Conservation (phyloP, 2,329 filamentous ascomycete genomes). For the Clonostachys byssicola region DNA sequence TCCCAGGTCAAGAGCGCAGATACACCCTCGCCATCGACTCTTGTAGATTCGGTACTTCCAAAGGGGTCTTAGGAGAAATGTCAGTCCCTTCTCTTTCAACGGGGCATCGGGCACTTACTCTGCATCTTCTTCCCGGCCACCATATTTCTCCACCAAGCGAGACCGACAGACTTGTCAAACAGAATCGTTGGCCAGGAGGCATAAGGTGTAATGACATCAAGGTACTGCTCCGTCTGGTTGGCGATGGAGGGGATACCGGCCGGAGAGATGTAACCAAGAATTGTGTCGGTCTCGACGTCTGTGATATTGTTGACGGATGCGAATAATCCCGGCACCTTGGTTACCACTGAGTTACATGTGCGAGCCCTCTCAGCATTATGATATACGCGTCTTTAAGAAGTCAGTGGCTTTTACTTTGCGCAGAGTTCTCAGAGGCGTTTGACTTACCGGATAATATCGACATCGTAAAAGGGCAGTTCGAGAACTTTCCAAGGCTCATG, state of each 20-base stretch:
- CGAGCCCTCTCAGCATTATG: constrained; percentile 31
- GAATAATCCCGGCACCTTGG: constrained; percentile 29
- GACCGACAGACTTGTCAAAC: constrained; percentile 27
- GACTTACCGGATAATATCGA: constrained; percentile 27
- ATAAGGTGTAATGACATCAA: constrained; percentile 34
- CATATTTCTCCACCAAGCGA: constrained; percentile 39
- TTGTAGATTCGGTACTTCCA: constrained; percentile 33
- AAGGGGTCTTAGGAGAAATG: constrained; percentile 21
- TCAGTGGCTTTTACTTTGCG: not conserved
- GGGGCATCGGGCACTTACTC: constrained; percentile 16
- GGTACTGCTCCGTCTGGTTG: constrained; percentile 30
- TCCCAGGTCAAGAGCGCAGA: constrained; percentile 36
- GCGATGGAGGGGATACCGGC: constrained; percentile 33
- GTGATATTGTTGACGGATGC: constrained; percentile 37
- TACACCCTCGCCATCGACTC: constrained; percentile 28
- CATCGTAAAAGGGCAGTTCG: constrained; percentile 34
- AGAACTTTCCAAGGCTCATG: constrained; percentile 36
- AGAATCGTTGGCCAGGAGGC: constrained; percentile 28
- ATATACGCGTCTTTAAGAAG: constrained; percentile 21
- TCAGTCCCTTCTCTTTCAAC: not conserved
- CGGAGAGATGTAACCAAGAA: constrained; percentile 32
- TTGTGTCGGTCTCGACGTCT: constrained; percentile 23
- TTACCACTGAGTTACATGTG: constrained; percentile 33
- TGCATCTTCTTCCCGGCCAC: constrained; percentile 35
- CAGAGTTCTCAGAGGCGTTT: too few relatives aligned